Evolutionary conservation across 805 yeast species (phyloP), one percentile per base, ranked within the genome.

Genomic region (Schwanniomyces sp.): DNA sequence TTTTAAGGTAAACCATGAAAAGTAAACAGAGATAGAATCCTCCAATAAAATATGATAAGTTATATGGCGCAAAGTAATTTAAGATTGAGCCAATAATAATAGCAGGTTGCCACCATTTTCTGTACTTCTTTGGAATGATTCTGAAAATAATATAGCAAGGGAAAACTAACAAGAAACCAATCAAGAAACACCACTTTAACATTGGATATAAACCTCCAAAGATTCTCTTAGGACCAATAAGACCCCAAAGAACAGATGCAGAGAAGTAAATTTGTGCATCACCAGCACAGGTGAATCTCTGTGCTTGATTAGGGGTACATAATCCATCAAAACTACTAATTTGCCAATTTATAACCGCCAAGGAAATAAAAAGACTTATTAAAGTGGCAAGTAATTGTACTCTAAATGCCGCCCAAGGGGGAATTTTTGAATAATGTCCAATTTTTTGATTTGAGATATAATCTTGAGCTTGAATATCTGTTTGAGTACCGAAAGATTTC

Each of bases 181-280:
- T 61, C 51, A 68, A 59, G 58, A 69, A 66, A 37, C 69, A 66
- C 50, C 54, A 67, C 51, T 63, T 59, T 52, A 69, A 57, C 24
- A 64, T 45, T 17, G 72, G 73, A 50, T 69, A 67, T 25, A 67
- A 49, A n/a, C 67, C 66, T 14, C 50, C 51, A 45, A 67, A 67
- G 4, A 66, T 68, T 47, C 58, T 64, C 56, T 62, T 62, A 9
- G 74, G 74, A 0, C 89, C 89, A 53, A 85, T 75, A 59, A 64
- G 75, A 45, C 88, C 89, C 88, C 88, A 85, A 42, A 81, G 62
- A 18, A 84, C 72, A 0, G 86, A 76, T 2, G 88, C 80, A 32
- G 76, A 70, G 64, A 69, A 82, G 58, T 78, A 80, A 28, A 67
- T 75, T 1, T 58, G 54, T 12, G 48, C 56, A 7, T 67, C 53